These are phyloP conservation scores for Trichosporon sp. DNA, from an alignment of 1,284 basidiomycete species.

Conservation along the genomic window DNA sequence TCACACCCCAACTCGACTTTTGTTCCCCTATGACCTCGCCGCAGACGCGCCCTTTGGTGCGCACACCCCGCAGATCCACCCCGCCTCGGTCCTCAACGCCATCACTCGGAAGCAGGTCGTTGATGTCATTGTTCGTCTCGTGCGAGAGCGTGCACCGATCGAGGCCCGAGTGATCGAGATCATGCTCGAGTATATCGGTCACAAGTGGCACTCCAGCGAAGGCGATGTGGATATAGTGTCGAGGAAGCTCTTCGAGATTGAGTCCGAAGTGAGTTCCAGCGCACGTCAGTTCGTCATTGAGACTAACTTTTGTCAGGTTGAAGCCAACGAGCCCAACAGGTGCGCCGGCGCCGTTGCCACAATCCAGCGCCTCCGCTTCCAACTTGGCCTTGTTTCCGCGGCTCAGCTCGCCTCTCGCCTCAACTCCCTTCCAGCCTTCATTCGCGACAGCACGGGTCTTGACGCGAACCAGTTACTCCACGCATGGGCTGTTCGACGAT, in stretches of 20 bases:
- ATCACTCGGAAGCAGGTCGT: constrained; percentile 39
- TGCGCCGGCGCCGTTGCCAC: constrained; percentile 34
- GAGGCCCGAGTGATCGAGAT: constrained; percentile 34
- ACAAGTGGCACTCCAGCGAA: constrained; percentile 35
- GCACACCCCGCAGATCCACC: background rate
- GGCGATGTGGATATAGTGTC: constrained; percentile 38
- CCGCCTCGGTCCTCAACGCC: constrained; percentile 23
- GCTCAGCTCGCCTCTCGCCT: constrained; percentile 38
- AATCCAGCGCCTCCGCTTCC: constrained; percentile 39
- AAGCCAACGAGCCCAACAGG: constrained; percentile 31
- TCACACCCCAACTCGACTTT: constrained; percentile 23
- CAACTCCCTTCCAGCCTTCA: constrained; percentile 26
- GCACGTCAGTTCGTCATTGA: background rate
- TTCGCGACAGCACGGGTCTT: background rate
- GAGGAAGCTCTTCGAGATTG: constrained; percentile 50
- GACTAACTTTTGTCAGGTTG: constrained; percentile 34
- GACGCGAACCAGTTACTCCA: constrained; percentile 19
- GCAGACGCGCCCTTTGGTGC: constrained; percentile 19
- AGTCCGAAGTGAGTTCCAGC: constrained; percentile 42
- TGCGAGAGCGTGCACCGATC: constrained; percentile 10
- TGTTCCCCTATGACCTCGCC: constrained; percentile 38
- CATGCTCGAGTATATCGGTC: constrained; percentile 43
- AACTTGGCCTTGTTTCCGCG: constrained; percentile 42
- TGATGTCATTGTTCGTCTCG: constrained; percentile 37
- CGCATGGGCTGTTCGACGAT: constrained; percentile 38